Conservation (phyloP, 345 rosid species). For the Nephelium lappaceum region DNA sequence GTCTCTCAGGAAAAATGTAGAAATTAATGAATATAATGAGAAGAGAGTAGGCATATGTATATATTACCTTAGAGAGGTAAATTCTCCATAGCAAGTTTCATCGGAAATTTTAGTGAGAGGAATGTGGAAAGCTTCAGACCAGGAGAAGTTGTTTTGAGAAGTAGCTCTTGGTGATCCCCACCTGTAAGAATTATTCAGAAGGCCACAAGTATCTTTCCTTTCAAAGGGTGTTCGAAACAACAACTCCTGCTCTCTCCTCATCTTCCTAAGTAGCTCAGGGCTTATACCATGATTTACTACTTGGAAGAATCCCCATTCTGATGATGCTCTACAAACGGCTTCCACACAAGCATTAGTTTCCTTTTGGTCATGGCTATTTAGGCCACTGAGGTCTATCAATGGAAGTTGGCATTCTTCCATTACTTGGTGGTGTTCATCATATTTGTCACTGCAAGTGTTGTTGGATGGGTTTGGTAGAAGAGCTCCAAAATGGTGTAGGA, state of each 20-base stretch:
- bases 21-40: background rate
- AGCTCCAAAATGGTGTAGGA: slow-evolving; percentile 29
- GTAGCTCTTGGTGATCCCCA: slow-evolving; percentile 65
- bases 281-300: slow-evolving; percentile 66
- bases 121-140: slow-evolving; percentile 76
- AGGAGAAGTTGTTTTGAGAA: slow-evolving; percentile 52
- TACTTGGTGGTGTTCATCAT: background rate
- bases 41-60: background rate
- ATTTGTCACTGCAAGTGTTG: background rate
- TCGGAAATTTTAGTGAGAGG: slow-evolving; percentile 56
- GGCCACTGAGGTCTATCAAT: slow-evolving; percentile 47
- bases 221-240: slow-evolving; percentile 52
- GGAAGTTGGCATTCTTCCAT: slow-evolving; percentile 60
- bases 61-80: slow-evolving; percentile 45
- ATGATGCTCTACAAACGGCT: slow-evolving; percentile 52
- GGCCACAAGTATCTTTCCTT: slow-evolving; percentile 40
- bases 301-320: slow-evolving; percentile 78
- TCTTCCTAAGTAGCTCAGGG: slow-evolving; percentile 38
- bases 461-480: slow-evolving; percentile 19
- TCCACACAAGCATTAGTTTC: slow-evolving; percentile 33
- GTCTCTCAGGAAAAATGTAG: background rate
- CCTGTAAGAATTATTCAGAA: slow-evolving; percentile 57
- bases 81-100: slow-evolving; percentile 46
- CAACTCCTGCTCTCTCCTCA: slow-evolving; percentile 52
- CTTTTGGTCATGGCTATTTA: slow-evolving; percentile 26